Percentiles rank a stretch among this genome's conserved stretches.
These are phyloP conservation scores for Clathrospora elynae DNA, from an alignment of 2,329 filamentous ascomycete genomes.

Conservation along the genomic window DNA sequence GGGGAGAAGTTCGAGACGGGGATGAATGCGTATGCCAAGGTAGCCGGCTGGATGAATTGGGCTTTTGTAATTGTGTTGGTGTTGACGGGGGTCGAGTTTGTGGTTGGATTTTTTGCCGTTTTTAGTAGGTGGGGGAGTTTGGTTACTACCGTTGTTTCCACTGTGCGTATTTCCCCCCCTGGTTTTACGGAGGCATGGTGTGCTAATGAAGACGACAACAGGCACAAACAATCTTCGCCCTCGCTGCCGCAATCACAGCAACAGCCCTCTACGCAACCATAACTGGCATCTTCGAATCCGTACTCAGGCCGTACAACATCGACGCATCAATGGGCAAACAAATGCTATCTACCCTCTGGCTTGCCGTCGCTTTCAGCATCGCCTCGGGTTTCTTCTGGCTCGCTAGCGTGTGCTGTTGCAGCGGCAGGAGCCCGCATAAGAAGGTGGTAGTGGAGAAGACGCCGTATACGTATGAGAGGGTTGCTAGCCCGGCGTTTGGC, in stretches of 20 bases:
- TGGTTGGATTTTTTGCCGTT: conserved; percentile 80
- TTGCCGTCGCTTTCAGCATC: conserved; percentile 77
- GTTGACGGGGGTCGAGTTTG: conserved; percentile 70
- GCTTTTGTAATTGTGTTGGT: conserved; percentile 76
- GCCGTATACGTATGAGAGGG: conserved; percentile 65
- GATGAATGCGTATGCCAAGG: conserved; percentile 73
- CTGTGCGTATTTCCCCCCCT: conserved; percentile 58
- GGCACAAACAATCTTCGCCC: conserved; percentile 61
- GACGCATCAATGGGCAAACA: conserved; percentile 67
- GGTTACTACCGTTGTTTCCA: conserved; percentile 76
- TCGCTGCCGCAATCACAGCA: conserved; percentile 72
- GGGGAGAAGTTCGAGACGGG: conserved; percentile 69
- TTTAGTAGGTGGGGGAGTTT: conserved; percentile 83
- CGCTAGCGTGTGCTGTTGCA: conserved; percentile 90
- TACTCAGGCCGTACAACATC: conserved; percentile 74
- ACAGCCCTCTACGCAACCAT: conserved; percentile 76
- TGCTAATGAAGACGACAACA: conserved; percentile 24
- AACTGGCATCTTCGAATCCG: conserved; percentile 68
- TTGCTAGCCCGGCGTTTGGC: conserved; percentile 51
- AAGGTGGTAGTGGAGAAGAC: conserved; percentile 63
- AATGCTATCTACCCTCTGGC: conserved; percentile 77
- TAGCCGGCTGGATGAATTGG: conserved; percentile 82
- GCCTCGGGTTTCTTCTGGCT: conserved; percentile 87
- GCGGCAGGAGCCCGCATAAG: conserved; percentile 61
- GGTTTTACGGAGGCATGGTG: conserved; percentile 42